These are phyloP conservation scores for Datura wrightii DNA, from an alignment of 257 asterid genomes.

Conservation along the genomic window DNA sequence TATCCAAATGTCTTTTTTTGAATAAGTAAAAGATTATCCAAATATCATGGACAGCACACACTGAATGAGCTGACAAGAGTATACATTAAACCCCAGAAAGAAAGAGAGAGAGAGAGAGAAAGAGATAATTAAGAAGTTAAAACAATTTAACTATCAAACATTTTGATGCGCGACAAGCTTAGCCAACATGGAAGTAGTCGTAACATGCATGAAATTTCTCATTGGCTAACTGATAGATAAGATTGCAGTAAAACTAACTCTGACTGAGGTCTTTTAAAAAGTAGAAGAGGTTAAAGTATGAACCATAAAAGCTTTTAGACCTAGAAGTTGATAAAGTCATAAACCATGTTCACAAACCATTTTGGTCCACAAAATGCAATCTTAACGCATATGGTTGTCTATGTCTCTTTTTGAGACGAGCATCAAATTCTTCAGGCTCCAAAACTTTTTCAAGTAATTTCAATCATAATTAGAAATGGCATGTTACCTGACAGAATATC, in stretches of 20 bases:
- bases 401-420: not conserved
- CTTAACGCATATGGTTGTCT: not conserved
- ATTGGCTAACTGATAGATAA: not conserved
- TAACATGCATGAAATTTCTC: not conserved
- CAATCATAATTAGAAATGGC: conserved; percentile 31
- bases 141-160: not conserved
- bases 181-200: conserved; percentile 4
- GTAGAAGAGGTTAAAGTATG: not conserved
- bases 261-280: not conserved
- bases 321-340: not conserved
- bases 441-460: conserved; percentile 26
- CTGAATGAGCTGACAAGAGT: conserved; percentile 15
- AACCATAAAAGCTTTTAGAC: conserved; percentile 4
- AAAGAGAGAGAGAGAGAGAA: not conserved
- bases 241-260: conserved; percentile 9
- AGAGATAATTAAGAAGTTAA: not conserved
- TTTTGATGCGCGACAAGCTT: not conserved
- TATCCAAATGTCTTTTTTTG: not conserved
- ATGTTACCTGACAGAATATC: conserved; percentile 75
- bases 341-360: not conserved
- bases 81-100: not conserved
- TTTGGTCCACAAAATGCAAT: conserved; percentile 19
- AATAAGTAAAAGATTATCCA: not conserved
- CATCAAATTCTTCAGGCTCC: conserved; percentile 14
- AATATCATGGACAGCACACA: conserved; percentile 20